Evolutionary conservation across 306 rosid genomes (phyloP), one percentile per base, ranked within the genome.

Genomic region (Trifolium subterraneum): DNA sequence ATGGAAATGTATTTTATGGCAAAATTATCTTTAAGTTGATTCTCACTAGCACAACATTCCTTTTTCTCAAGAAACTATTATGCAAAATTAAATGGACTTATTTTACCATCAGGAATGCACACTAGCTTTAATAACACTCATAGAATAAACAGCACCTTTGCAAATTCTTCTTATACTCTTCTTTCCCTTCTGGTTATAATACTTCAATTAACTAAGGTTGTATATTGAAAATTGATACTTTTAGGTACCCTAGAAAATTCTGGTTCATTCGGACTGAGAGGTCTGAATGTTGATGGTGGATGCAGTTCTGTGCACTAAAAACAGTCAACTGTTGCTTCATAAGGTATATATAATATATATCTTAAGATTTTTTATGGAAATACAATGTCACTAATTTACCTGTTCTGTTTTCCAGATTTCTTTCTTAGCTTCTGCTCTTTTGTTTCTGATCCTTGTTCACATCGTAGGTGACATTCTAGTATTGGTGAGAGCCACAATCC

Each of bases 361-460:
- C 71, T 52, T 58, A 39, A 70, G 64, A 67, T 72, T 74, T 80
- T 80, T 76, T 68, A 41, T 81, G 62, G 74, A 31, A 45, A 51
- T 54, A 64, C 56, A 58, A 33, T 60, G 66, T 75, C 48, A n/a
- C 52, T 62, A 65, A 60, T 78, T 61, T 84, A 63, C 82, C 74
- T 67, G 70, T 67, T 71, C 73, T 79, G 18, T 82, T 76, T 69
- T 83, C 63, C 65, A 64, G 73, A 64, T 79, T 76, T 72, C 80
- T 48, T 68, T 76, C 18, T 70, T 66, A 68, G 61, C 29, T 59
- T 36, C 64, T 70, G 48, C 64, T 22, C 63, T 47, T 72, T 66
- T 84, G 78, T 77, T 84, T 72, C 80, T 80, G 74, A 82, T 85
- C 59, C 71, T 16, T 79, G 50, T 86, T 67, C 82, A 81, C 55